Evolutionary conservation across 2,329 filamentous ascomycete species (phyloP), one percentile per base, ranked within the genome.

Genomic region (Talaromyces atroroseus): DNA sequence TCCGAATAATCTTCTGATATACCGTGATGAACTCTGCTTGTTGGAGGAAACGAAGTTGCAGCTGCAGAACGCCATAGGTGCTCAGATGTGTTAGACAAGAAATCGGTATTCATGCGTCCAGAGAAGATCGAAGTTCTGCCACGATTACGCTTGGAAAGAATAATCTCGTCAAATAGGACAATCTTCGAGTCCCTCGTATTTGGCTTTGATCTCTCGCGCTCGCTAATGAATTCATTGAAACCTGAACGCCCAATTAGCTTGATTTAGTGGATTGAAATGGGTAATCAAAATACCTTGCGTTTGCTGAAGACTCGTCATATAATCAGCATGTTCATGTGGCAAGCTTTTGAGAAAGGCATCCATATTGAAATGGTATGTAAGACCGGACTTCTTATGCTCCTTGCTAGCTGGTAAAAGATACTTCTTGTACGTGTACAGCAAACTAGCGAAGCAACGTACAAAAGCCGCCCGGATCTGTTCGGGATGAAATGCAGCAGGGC

Each of bases 381-480:
- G 71, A 2, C 84, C 84, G 11, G 79, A 75, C 65, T 85, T 86
- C 67, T 82, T 84, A 62, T 83, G 80, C 52, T 85, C 82, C 23
- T 81, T 79, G 10, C 74, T 79, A 16, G 85, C 79, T 4, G 83
- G 81, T 21, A 78, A 69, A 59, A 88, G 75, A 65, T 80, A 86
- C 62, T 82, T 82, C 56, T 85, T 81, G 66, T 88, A 88, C 0
- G 85, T 88, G 70, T 87, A 87, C 61, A 88, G 78, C 57, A 88
- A 73, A 63, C 83, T 86, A 32, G 85, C 84, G 63, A 88, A 87
- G 70, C 83, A 87, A 64, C 85, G 78, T 32, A 86, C 84, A 65
- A 88, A 88, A 0, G 84, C 85, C 16, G 85, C 84, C 18, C 84
- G 81, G 44, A 88, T 76, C 67, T 87, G 84, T 61, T 87, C 84